Base-by-base conservation (phyloP, 805 yeast species). In the Zygosaccharomyces siamensis region DNA sequence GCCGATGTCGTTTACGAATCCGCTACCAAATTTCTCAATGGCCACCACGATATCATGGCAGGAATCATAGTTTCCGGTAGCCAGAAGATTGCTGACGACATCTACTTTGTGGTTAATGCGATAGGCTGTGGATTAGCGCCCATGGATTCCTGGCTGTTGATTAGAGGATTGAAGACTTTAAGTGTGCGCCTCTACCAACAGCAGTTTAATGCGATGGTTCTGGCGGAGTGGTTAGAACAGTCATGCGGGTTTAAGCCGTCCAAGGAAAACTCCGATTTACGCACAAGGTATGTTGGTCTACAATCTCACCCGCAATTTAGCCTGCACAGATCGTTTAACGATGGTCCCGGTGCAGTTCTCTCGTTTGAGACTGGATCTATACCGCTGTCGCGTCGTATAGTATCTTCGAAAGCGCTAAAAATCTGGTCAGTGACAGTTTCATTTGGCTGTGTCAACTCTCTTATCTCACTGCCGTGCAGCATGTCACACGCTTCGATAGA, bases 401-500 rank as follows among this genome's bases (percentile, higher is more conserved):
- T 89, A 23, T 92, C 86, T 57, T 72, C 76, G 40, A 81, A 92
- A 20, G 51, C 52, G 14, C 50, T 60, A 24, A 79, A 83, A 48
- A 73, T 92, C 35, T 90, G 85, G 72, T 88, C 90, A 35, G 88
- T 90, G 55, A 87, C 96, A 5, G 97, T 90, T 7, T 86, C 95
- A 8, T 90, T 90, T 69, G 98, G 98, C 20, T 86, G 96, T 66
- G 96, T 92, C 52, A 88, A 89, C 72, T 86, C 96, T 14, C 75
- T 90, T 63, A 88, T 90, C 49, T 88, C 96, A 35, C 79, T 90
- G 83, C 98, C 98, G 12, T 88, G 97, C 68, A 79, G 80, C 67
- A 90, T 90, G 97, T 87, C 96, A 5, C 98, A 90, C 64, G 97
- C 97, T n/a, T 84, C 96, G 2, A 90, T 90, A 53, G 96, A 89